These are phyloP conservation scores for Prunus mira DNA, from an alignment of 306 rosid species.

Conservation along the genomic window DNA sequence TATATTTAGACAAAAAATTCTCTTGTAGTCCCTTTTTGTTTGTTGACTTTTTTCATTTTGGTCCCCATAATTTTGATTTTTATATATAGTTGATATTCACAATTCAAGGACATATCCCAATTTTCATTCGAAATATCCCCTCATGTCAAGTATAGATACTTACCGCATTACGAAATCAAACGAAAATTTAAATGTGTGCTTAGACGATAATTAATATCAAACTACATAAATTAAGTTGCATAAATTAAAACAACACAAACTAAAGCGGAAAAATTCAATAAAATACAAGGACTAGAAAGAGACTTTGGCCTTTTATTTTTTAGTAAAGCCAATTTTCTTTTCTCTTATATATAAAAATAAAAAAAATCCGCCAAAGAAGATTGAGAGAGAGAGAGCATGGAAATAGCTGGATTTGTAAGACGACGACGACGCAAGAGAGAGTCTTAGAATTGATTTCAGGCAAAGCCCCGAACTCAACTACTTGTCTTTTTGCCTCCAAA, in stretches of 20 bases:
- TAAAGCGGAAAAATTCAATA: neutral
- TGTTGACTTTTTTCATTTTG: neutral
- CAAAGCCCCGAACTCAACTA: neutral
- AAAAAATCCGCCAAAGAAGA: slow-evolving; percentile 6
- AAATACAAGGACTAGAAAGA: neutral
- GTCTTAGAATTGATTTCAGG: neutral
- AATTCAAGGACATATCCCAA: too few relatives aligned
- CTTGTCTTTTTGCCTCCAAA: slow-evolving; percentile 11
- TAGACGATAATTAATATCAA: too few relatives aligned
- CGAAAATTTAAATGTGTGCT: too few relatives aligned
- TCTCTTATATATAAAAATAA: neutral
- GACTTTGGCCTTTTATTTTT: neutral
- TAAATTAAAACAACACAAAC: too few relatives aligned
- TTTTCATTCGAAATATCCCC: too few relatives aligned
- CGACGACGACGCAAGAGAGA: slow-evolving; percentile 9
- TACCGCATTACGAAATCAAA: too few relatives aligned
- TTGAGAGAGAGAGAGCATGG: slow-evolving; percentile 19
- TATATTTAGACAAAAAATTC: neutral
- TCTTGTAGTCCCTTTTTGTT: neutral
- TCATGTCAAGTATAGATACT: too few relatives aligned
- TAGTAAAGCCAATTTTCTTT: neutral
- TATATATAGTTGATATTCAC: too few relatives aligned
- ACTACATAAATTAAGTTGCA: too few relatives aligned
- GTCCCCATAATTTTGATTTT: too few relatives aligned
- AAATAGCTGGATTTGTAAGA: slow-evolving; percentile 32